Conservation (phyloP, 2,329 filamentous ascomycete species). For the Pseudogymnoascus verrucosus region DNA sequence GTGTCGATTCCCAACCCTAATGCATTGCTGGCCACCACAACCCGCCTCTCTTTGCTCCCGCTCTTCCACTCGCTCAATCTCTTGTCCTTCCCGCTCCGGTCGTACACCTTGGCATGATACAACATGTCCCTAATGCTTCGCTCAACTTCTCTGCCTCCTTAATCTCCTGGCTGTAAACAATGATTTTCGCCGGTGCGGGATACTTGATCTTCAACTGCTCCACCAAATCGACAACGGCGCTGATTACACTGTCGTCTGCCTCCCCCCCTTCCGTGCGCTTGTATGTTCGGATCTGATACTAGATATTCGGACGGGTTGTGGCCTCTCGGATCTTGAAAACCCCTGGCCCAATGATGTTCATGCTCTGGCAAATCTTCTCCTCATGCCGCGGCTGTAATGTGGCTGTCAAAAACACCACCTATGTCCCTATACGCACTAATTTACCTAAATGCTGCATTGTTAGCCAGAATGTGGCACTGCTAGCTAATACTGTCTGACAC, state of each 20-base stretch:
- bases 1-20: not conserved
- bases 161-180: not conserved
- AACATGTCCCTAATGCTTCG: not conserved
- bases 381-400: not conserved
- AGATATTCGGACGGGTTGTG: not conserved
- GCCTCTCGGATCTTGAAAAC: not conserved
- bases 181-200: not conserved
- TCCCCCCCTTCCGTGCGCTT: not conserved
- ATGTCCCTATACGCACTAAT: not conserved
- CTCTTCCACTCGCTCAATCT: not conserved
- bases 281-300: not conserved
- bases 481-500: no score
- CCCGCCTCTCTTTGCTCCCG: slow-evolving; percentile 23
- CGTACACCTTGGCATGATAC: not conserved
- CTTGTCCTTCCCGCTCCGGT: not conserved
- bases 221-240: not conserved
- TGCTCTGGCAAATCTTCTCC: not conserved
- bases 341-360: not conserved
- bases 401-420: not conserved
- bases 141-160: not conserved
- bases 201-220: not conserved
- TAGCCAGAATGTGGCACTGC: no score
- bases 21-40: not conserved
- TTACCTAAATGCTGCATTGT: no score
- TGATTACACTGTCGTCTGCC: not conserved